phyloP scores from a whole-genome alignment of 2,329 filamentous ascomycete species.

The Aspergillus jensenii region DNA sequence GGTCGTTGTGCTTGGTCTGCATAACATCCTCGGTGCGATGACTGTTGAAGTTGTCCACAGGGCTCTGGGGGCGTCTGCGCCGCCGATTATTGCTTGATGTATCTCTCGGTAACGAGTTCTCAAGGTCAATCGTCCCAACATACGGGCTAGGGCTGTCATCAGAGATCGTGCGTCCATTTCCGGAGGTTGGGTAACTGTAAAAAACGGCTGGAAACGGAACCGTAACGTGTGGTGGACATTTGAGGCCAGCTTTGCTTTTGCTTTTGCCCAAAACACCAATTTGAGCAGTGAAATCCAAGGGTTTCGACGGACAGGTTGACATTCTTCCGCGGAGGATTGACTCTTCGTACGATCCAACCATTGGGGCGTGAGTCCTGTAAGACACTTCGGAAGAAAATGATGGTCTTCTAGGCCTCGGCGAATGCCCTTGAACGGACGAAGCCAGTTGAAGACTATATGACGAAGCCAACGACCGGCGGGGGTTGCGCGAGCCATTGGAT shows the following conservation, averaged over 20 bases:
- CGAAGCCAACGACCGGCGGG: constrained; percentile 71
- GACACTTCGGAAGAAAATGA: constrained; percentile 74
- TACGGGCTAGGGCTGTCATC: constrained; percentile 94
- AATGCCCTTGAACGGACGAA: constrained; percentile 43
- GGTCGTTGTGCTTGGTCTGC: constrained; percentile 18
- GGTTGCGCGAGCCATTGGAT: constrained; percentile 76
- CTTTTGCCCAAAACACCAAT: constrained; percentile 90
- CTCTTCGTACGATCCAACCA: constrained; percentile 98
- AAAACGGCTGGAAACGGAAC: constrained; percentile 93
- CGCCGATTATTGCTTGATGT: constrained; percentile 38
- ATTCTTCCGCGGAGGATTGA: constrained; percentile 92
- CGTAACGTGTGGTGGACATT: constrained; percentile 86
- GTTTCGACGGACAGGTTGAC: constrained; percentile 93
- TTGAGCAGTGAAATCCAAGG: constrained; percentile 88
- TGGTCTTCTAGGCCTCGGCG: constrained; percentile 56
- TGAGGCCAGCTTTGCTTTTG: constrained; percentile 80
- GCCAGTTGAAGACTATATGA: constrained; percentile 50
- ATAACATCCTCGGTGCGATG: constrained; percentile 11
- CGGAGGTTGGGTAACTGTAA: constrained; percentile 80
- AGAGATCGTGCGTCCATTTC: constrained; percentile 60
- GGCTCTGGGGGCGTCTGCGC: constrained; percentile 40
- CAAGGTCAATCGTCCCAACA: constrained; percentile 87
- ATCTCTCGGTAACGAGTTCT: constrained; percentile 67
- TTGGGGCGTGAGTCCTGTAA: constrained; percentile 82
- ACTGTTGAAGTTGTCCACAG: constrained; percentile 14